Percentiles rank a stretch among this genome's conserved stretches.
These are phyloP conservation scores for Fusarium annulatum DNA, from an alignment of 2,329 filamentous ascomycete species.

Conservation along the genomic window DNA sequence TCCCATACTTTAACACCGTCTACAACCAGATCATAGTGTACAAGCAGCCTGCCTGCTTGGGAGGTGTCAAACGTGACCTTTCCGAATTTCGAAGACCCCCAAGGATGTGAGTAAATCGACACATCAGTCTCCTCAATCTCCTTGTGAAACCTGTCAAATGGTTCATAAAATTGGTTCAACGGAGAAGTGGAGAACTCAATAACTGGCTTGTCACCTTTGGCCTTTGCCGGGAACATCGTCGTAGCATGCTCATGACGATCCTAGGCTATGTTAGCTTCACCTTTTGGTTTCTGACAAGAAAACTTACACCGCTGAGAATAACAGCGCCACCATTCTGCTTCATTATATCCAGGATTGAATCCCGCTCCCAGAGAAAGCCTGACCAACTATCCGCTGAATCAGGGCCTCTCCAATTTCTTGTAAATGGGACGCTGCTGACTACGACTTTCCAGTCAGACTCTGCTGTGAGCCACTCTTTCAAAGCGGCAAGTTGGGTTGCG, in stretches of 20 bases:
- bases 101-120: background rate
- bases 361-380: background rate
- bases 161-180: background rate
- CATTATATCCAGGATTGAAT: background rate
- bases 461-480: background rate
- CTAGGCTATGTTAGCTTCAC: background rate
- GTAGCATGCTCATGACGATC: background rate
- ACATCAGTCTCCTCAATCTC: background rate
- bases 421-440: background rate
- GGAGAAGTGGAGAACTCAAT: background rate
- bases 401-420: background rate
- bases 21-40: background rate
- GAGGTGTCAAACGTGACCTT: background rate
- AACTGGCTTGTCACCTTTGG: background rate
- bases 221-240: background rate
- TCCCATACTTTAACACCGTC: background rate
- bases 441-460: background rate
- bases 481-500: background rate
- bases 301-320: background rate
- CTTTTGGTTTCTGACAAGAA: rapidly evolving
- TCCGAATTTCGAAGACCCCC: background rate
- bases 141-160: background rate
- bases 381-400: background rate
- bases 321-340: background rate
- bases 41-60: rapidly evolving